Base-by-base conservation (phyloP, 2,329 filamentous ascomycete species). In the Thelonectria olida region DNA sequence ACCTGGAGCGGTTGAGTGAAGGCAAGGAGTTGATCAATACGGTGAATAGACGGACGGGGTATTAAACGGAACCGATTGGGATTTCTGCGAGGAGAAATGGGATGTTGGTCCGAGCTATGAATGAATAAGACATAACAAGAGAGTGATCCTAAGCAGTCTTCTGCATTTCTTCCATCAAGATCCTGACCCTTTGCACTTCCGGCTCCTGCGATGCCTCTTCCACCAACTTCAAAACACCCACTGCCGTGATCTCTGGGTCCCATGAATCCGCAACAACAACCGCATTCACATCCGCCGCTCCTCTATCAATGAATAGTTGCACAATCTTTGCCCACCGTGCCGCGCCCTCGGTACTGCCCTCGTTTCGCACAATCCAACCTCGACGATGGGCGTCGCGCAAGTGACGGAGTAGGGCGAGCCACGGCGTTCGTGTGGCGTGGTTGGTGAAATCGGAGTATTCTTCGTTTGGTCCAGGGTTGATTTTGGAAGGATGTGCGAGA, bases 1-100 rank as follows among this genome's bases (percentile, higher is more conserved):
- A 85, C 42, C 58, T 85, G 38, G 66, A 70, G 44, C 66, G 75
- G 23, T 20, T 82, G 28, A 74, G 73, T 4, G 67, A 78, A 48
- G 81, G 79, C 2, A 67, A 66, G 65, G 69, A 73, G 15, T 62
- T 82, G 27, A 76, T 78, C 1, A 84, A 83, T 53, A 66, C 73
- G 49, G 79, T 83, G 0, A 77, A 75, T 47, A 72, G 75, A 31
- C 76, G 72, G 54, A 66, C 71, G 15, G 74, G 75, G 8, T 76
- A 76, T 69, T 74, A 39, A 42, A 54, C 13, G 19, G 13, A 38
- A 5, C 20, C 2, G 31, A 19, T 22, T 31, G 5, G n/a, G n/a
- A n/a, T n/a, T n/a, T n/a, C n/a, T n/a, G n/a, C n/a, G n/a, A n/a
- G n/a, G n/a, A n/a, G n/a, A n/a, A n/a, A n/a, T n/a, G n/a, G n/a